These are phyloP conservation scores for Clonostachys rosea DNA, from an alignment of 2,329 filamentous ascomycete genomes.

Conservation along the genomic window DNA sequence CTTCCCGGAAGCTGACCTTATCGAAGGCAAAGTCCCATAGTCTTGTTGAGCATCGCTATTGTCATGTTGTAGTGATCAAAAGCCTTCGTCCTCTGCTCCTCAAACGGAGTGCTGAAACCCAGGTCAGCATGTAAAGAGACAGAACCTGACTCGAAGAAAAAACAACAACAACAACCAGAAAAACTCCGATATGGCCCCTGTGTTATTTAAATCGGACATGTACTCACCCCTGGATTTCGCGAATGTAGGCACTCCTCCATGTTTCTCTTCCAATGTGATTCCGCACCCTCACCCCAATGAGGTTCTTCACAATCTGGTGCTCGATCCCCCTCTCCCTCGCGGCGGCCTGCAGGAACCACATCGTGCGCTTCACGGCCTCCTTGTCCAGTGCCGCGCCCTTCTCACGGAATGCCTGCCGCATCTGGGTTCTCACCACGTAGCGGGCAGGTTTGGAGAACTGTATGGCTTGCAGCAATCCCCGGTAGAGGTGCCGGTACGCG, in stretches of 20 bases:
- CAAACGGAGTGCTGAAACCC: slow-evolving; percentile 1
- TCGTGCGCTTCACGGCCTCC: slow-evolving; percentile 55
- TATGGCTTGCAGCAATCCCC: slow-evolving; percentile 63
- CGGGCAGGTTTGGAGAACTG: slow-evolving; percentile 67
- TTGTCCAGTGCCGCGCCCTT: slow-evolving; percentile 23
- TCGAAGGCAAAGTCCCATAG: slow-evolving; percentile 60
- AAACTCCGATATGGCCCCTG: no score
- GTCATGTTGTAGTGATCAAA: slow-evolving; percentile 65
- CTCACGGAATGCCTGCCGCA: slow-evolving; percentile 56
- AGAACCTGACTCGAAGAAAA: no score
- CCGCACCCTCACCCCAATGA: slow-evolving; percentile 35
- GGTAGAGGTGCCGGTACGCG: slow-evolving; percentile 68
- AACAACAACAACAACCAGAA: no score
- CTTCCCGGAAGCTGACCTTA: not conserved
- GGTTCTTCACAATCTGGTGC: slow-evolving; percentile 66
- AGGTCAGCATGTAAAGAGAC: no score
- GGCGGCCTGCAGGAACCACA: slow-evolving; percentile 67
- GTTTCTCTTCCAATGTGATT: not conserved
- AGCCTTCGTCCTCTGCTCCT: slow-evolving; percentile 17
- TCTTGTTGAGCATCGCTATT: slow-evolving; percentile 68
- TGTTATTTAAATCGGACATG: no score
- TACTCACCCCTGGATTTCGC: no score
- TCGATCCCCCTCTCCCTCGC: slow-evolving; percentile 61
- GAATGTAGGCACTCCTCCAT: no score
- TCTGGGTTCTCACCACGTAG: slow-evolving; percentile 52